Evolutionary conservation across 2,329 filamentous ascomycete genomes (phyloP), one percentile per base, ranked within the genome.

Genomic region (Aaosphaeria arxii): DNA sequence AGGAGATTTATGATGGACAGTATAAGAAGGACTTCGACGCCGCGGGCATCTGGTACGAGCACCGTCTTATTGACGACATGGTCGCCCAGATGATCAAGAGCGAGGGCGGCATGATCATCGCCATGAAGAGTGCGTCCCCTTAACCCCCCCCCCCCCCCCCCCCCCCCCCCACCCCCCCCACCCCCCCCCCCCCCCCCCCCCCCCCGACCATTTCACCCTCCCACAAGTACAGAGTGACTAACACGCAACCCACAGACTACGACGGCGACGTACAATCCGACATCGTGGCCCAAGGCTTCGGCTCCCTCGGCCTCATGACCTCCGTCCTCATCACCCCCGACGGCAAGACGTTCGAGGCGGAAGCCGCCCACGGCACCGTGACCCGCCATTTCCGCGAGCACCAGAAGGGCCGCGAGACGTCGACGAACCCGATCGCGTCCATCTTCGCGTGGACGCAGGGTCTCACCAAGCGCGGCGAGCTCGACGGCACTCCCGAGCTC

Each of bases 21-120:
- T 99, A 97, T 81, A 87, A 88, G 81, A 81, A 83, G 71, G 82
- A 89, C 40, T 97, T 97, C 63, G 91, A 96, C 71, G 86, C 86
- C 67, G 89, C 91, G 80, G 83, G 83, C 55, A 95, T 97, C 77
- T 97, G 94, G 94, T 97, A 99, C 72, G 94, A 99, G 85, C 94
- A 99, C 79, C 88, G 94, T 67, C 81, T 99, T 61, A 97, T 99
- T 69, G 94, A 99, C 76, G 94, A 99, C 77, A 97, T 99, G 94
- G 94, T 99, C 56, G 94, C 94, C 43, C 94, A 99, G 82, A 99
- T 99, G 94, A 88, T 99, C 81, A 99, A 99, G 88, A 94, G 88
- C 76, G 84, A 87, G 65, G 94, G 94, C 62, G 94, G 94, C 55
- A 96, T 94, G 76, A 84, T 97, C 71, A 96, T 97, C 81, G 94